phyloP scores from a whole-genome alignment of 176 grass and related monocot genomes.

The Zoysia pacifica region DNA sequence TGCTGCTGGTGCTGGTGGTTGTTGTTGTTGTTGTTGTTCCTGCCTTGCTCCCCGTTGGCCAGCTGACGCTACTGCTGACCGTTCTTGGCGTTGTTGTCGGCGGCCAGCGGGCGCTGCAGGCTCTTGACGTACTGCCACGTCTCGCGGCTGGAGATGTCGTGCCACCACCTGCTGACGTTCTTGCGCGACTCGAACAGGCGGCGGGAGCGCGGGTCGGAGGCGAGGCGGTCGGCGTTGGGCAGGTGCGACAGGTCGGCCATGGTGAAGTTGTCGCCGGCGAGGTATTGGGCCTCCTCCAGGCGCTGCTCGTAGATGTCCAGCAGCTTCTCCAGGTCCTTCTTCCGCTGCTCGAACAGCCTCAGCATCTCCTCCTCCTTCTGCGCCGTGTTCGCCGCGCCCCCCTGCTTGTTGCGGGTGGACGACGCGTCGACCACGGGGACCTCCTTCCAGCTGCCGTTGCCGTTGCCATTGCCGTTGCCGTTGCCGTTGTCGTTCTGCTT shows the following conservation, averaged over 20 bases:
- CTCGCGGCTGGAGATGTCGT: conserved; percentile 49
- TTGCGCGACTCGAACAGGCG: conserved; percentile 55
- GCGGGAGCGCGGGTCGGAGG: conserved; percentile 47
- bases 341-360: conserved; percentile 52
- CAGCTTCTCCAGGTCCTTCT: conserved; percentile 68
- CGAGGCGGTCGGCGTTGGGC: conserved; percentile 72
- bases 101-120: conserved; percentile 59
- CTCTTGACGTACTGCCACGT: conserved; percentile 74
- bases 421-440: conserved; percentile 14
- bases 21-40: not conserved
- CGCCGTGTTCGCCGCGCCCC: not conserved
- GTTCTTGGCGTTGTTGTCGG: not conserved
- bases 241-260: conserved; percentile 94
- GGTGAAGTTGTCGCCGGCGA: conserved; percentile 87
- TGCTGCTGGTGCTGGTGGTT: not conserved
- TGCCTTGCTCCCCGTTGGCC: not conserved
- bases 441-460: not conserved
- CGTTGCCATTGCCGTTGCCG: not conserved
- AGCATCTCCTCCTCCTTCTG: conserved; percentile 51
- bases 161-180: conserved; percentile 80
- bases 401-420: conserved; percentile 1
- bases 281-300: conserved; percentile 60
- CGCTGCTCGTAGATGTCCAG: conserved; percentile 89
- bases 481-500: conserved; percentile 17
- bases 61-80: not conserved